Evolutionary conservation across 495 filamentous ascomycete genomes (phyloP), one percentile per base, ranked within the genome.

Genomic region (Parathielavia hyrcaniae): DNA sequence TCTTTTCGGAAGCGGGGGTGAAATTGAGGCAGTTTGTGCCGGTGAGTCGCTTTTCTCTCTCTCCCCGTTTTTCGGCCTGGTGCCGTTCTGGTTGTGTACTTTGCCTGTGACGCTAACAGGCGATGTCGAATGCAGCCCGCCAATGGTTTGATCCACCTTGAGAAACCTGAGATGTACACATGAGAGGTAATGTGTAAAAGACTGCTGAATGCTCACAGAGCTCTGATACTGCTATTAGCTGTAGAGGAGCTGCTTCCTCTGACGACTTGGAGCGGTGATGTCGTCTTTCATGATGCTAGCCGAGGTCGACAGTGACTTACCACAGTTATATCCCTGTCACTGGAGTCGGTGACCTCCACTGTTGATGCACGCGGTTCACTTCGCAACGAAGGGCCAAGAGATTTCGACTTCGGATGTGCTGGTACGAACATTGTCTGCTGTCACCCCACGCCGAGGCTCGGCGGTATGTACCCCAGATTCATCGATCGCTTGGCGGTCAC

Each of bases 21-120:
- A 77, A 76, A 45, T 69, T 96, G 57, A 78, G 91, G 61, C 89
- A 95, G 70, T 95, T 92, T 64, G 84, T 81, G 55, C 87, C 88
- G 55, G 90, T 92, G 74, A 77, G 82, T 78, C 19, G 26, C 49
- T 10, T 56, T n/a, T 16, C 53, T 47, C 13, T 23, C n/a, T 43
- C 1, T 53, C 41, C 16, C 36, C n/a, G 36, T 49, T 20, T 32
- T 35, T 30, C 30, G 26, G 30, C 14, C 45, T 48, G 7, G 2
- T 4, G 30, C 9, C 17, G 23, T 12, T 40, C 13, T 13, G 38
- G 34, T 55, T 40, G 11, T 36, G 50, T 43, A n/a, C n/a, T n/a
- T n/a, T n/a, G n/a, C n/a, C n/a, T n/a, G 14, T 20, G 30, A 55
- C 10, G 34, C 40, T 16, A 23, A 32, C 50, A 45, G 30, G 45